phyloP scores from a whole-genome alignment of 139 green algal species.

The Trebouxia sp. region DNA sequence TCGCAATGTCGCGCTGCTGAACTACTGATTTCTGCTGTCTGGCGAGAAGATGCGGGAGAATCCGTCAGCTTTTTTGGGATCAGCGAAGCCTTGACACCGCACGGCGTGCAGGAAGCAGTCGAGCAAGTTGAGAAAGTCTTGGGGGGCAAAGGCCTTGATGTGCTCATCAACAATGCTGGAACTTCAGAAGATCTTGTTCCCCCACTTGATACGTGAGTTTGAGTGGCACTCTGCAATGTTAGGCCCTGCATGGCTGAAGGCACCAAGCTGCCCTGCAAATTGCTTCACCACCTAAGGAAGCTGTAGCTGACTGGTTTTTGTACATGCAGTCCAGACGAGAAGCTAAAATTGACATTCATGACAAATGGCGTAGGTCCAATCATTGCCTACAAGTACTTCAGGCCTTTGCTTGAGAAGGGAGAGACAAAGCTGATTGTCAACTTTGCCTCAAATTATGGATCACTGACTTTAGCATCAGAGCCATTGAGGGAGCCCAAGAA shows the following conservation, averaged over 20 bases:
- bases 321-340: conserved; percentile 13
- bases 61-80: no score
- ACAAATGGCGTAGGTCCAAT: conserved; percentile 25
- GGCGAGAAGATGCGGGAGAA: no score
- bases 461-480: conserved; percentile 22
- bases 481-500: conserved; percentile 15
- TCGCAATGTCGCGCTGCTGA: background rate
- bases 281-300: no score
- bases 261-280: no score
- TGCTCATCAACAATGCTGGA: conserved; percentile 16
- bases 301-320: no score
- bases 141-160: conserved; percentile 3
- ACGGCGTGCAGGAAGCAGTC: conserved; percentile 7
- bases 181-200: conserved; percentile 26
- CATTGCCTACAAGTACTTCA: conserved; percentile 22
- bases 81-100: no score
- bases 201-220: conserved; percentile 26
- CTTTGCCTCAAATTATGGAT: conserved; percentile 21
- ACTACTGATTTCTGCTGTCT: no score
- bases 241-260: no score
- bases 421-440: conserved; percentile 16
- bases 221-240: no score
- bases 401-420: background rate
- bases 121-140: conserved; percentile 3
- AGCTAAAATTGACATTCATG: conserved; percentile 20